Evolutionary conservation across 2,329 filamentous ascomycete genomes (phyloP).

Genomic region (Aspergillus phoenicis): DNA sequence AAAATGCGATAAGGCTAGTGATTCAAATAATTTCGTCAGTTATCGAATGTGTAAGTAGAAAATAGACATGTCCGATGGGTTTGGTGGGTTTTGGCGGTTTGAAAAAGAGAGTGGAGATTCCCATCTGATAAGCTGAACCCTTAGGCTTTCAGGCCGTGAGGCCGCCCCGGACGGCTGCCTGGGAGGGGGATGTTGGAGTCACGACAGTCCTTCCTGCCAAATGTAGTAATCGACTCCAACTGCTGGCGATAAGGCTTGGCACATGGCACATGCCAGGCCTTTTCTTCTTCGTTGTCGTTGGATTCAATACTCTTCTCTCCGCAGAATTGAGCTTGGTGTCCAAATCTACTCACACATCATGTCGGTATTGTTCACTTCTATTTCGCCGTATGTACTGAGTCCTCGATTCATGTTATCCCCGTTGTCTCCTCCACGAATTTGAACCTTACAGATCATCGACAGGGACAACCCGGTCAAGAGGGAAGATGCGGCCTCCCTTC

Average conservation of each 20-base stretch:
- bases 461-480: slow-evolving; percentile 45
- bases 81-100: background rate
- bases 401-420: background rate
- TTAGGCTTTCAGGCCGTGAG: background rate
- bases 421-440: background rate
- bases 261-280: background rate
- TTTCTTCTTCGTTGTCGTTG: background rate
- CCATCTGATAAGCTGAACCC: too few species aligned
- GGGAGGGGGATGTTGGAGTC: background rate
- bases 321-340: background rate
- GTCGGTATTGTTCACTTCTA: slow-evolving; percentile 35
- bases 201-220: too few species aligned
- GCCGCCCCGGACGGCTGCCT: background rate
- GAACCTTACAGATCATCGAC: background rate
- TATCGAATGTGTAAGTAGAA: background rate
- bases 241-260: background rate
- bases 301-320: too few species aligned
- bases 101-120: background rate
- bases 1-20: background rate
- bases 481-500: slow-evolving; percentile 43
- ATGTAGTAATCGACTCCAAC: background rate
- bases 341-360: slow-evolving; percentile 13
- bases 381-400: slow-evolving; percentile 26
- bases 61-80: background rate
- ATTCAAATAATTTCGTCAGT: background rate